Base-by-base conservation (phyloP, 139 green algal genomes). In the Volvox reticuliferus region DNA sequence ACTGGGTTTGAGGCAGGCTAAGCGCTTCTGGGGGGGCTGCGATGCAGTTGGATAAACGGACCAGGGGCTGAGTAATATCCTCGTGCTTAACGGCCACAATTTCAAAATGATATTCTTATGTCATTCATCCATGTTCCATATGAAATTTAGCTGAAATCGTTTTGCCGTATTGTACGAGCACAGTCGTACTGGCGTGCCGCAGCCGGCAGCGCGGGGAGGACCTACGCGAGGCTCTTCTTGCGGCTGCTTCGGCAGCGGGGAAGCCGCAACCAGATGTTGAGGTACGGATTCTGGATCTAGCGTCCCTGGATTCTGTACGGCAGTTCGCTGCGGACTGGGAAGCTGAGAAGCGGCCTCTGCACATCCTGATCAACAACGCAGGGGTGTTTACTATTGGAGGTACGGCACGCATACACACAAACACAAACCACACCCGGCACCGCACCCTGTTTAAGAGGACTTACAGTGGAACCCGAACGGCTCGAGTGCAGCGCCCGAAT, bases 291-390 rank as follows among this genome's bases (percentile, higher is more conserved):
- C 93, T 99, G 44, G 97, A 99, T 83, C 88, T 99, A 16, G 93
- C 97, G 36, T 96, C 91, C 13, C 91, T 98, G 65, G 81, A 94
- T 26, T 98, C 96, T 20, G 96, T 99, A 30, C 92, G 95, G 1
- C 36, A 71, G 12, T 99, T 99, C 94, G 93, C 85, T 0, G 50
- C 87, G 3, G 73, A 75, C 6, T 99, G 96, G 95, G 62, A 95
- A 75, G 79, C 88, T 19, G 65, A 94, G 44, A 2, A 77, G 80
- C 88, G 92, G 19, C 94, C 95, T n/a, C 92, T 99, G 79, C 95
- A 99, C 82, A 82, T 97, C 18, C 95, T 99, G 0, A 88, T 99
- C 88, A 99, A 98, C 96, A 99, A 99, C 88, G 97, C 97, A 5
- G 97, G 97, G 61, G 92, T 99, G 2, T 98, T 97, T 89, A 92